These are phyloP conservation scores for Calonectria pteridis DNA, from an alignment of 2,329 filamentous ascomycete genomes.

Conservation along the genomic window DNA sequence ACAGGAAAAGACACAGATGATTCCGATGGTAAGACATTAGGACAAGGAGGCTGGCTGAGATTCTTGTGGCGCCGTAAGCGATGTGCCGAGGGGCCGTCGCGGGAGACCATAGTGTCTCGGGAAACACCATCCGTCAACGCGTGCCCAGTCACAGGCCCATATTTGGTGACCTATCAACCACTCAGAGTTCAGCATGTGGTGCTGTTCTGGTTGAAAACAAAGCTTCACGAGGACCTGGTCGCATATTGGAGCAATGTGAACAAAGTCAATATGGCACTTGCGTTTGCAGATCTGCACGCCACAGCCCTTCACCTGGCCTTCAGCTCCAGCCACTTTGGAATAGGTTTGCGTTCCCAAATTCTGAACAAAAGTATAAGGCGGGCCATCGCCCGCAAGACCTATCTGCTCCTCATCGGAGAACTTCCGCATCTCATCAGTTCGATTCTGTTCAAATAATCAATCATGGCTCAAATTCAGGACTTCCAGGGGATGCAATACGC, in stretches of 20 bases:
- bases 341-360: background rate
- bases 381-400: background rate
- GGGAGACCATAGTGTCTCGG: background rate
- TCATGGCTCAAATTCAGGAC: conserved; percentile 37
- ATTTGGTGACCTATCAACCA: background rate
- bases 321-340: background rate
- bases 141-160: background rate
- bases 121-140: background rate
- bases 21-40: background rate
- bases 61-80: background rate
- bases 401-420: background rate
- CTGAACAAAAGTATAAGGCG: background rate
- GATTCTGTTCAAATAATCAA: background rate
- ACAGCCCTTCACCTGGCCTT: no score
- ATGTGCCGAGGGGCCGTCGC: background rate
- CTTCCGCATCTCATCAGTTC: background rate
- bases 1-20: no score
- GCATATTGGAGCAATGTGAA: background rate
- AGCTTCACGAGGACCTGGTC: background rate
- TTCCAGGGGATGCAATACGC: conserved; percentile 41
- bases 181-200: background rate
- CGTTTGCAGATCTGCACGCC: background rate
- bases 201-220: background rate
- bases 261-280: background rate
- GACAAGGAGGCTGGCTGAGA: conserved; percentile 3